A percentile compares a stretch with the other conserved stretches of the same genome.
Evolutionary conservation across 2,329 filamentous ascomycete species (phyloP).

Genomic region (Cladophialophora bantiana): DNA sequence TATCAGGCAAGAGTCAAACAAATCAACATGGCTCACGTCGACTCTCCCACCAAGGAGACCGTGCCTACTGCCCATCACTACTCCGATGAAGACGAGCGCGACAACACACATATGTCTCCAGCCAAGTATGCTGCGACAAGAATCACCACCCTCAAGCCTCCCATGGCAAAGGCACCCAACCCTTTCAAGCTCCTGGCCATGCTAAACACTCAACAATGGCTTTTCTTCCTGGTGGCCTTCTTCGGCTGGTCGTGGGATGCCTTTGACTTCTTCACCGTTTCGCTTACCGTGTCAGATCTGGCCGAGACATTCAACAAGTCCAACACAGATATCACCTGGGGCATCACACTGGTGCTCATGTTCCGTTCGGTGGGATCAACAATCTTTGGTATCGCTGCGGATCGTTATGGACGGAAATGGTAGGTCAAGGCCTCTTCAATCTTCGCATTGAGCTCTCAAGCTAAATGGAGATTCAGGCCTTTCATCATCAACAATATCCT

Average conservation of each 20-base stretch:
- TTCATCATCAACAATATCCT: slow-evolving; percentile 68
- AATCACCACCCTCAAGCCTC: slow-evolving; percentile 61
- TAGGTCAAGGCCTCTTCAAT: slow-evolving; percentile 27
- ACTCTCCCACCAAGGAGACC: slow-evolving; percentile 26
- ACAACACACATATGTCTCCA: slow-evolving; percentile 45
- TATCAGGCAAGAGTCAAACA: background rate
- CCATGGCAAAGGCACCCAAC: slow-evolving; percentile 40
- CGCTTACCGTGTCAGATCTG: slow-evolving; percentile 61
- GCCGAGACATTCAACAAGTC: slow-evolving; percentile 61
- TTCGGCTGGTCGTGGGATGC: slow-evolving; percentile 59
- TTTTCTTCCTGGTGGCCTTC: slow-evolving; percentile 42
- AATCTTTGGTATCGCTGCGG: slow-evolving; percentile 62
- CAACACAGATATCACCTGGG: slow-evolving; percentile 68
- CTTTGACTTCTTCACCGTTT: slow-evolving; percentile 70
- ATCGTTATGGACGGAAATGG: slow-evolving; percentile 65
- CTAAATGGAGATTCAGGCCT: slow-evolving; percentile 43
- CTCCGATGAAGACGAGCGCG: slow-evolving; percentile 16
- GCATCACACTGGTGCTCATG: slow-evolving; percentile 65
- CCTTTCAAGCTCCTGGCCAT: slow-evolving; percentile 37
- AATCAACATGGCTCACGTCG: slow-evolving; percentile 31
- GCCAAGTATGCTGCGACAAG: slow-evolving; percentile 62
- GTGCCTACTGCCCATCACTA: slow-evolving; percentile 1
- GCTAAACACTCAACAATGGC: slow-evolving; percentile 42
- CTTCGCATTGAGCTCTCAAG: background rate
- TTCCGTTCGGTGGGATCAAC: slow-evolving; percentile 66